Percentiles rank a stretch among this genome's conserved stretches.
These are phyloP conservation scores for Fusarium duplospermum DNA, from an alignment of 2,329 filamentous ascomycete species.

Conservation along the genomic window DNA sequence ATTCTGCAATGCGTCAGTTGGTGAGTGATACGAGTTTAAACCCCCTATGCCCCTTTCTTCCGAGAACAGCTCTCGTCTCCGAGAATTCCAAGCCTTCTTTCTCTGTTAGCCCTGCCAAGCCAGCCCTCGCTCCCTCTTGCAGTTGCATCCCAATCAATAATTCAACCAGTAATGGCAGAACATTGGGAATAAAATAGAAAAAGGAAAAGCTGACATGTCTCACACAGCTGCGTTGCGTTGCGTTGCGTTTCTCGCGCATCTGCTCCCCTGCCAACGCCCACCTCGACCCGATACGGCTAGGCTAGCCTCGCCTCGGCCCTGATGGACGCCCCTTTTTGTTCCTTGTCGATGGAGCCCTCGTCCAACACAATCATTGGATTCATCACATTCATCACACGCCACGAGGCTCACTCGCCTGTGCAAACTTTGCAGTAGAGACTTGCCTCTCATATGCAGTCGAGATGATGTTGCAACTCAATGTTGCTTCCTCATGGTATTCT, in stretches of 20 bases:
- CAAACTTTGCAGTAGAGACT: neutral
- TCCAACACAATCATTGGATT: neutral
- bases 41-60: conserved; percentile 1
- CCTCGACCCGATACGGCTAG: conserved; percentile 27
- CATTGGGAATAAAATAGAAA: neutral
- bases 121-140: conserved; percentile 6
- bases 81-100: conserved; percentile 16
- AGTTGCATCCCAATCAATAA: conserved; percentile 12
- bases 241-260: neutral
- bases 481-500: neutral
- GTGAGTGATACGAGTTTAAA: neutral
- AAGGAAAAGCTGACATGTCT: conserved; percentile 7
- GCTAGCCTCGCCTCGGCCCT: neutral
- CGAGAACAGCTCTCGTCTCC: neutral
- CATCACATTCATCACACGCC: conserved; percentile 26
- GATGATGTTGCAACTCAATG: neutral
- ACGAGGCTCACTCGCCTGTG: neutral
- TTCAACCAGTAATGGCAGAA: neutral
- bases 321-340: conserved; percentile 19
- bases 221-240: neutral
- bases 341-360: conserved; percentile 17
- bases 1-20: neutral
- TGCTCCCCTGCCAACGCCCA: conserved; percentile 27
- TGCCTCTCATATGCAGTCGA: neutral
- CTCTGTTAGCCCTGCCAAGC: conserved; percentile 2